phyloP scores from a whole-genome alignment of 345 rosid species.

The Aquilaria sinensis region DNA sequence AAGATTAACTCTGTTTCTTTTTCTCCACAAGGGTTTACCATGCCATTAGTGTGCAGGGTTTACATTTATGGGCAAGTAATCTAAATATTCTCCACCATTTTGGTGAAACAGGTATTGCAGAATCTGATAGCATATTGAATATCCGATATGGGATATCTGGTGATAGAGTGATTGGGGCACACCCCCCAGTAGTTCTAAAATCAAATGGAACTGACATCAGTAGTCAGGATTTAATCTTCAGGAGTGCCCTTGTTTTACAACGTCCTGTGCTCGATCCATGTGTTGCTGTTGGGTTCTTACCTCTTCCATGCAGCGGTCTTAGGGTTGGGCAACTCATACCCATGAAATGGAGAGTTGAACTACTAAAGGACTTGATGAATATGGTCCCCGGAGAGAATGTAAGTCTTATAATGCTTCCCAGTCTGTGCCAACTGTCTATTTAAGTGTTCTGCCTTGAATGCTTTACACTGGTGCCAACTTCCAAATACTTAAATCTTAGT shows the following conservation, averaged over 20 bases:
- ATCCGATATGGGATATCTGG: constrained; percentile 75
- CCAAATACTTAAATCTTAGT: no score
- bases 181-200: constrained; percentile 53
- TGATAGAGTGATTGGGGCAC: constrained; percentile 76
- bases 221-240: constrained; percentile 62
- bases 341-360: constrained; percentile 89
- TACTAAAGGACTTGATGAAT: constrained; percentile 58
- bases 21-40: no score
- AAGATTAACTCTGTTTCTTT: no score
- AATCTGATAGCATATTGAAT: constrained; percentile 66
- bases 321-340: constrained; percentile 84
- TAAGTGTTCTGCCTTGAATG: no score
- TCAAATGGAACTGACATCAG: constrained; percentile 28
- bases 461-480: no score
- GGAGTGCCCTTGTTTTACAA: constrained; percentile 67
- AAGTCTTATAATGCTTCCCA: constrained; percentile 22
- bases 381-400: constrained; percentile 32
- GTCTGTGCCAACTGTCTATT: neutral
- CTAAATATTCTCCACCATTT: constrained; percentile 16
- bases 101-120: constrained; percentile 36
- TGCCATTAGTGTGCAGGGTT: neutral
- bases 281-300: constrained; percentile 87
- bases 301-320: constrained; percentile 74
- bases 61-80: constrained; percentile 3
- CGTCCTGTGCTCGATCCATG: constrained; percentile 93